A percentile compares a stretch with the other conserved stretches of the same genome.
Evolutionary conservation across 2,329 filamentous ascomycete species (phyloP).

Genomic region (Ceratocystis diversiconidia): DNA sequence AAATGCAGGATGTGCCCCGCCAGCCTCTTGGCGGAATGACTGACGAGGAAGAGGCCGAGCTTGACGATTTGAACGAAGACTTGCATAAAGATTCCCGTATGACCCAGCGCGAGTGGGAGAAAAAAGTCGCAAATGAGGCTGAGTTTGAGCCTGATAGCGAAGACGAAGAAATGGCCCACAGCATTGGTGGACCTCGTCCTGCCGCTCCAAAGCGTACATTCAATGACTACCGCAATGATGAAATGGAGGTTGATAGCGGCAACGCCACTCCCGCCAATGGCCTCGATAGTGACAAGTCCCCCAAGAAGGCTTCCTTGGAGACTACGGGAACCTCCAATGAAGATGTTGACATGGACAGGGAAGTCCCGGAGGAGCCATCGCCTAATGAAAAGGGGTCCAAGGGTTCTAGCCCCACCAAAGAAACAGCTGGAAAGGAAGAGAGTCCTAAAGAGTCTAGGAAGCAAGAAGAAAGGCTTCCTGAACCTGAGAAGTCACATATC

Average conservation of each 20-base stretch:
- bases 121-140: slow-evolving; percentile 58
- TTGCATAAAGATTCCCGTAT: slow-evolving; percentile 71
- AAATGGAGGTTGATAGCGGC: slow-evolving; percentile 28
- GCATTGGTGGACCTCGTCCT: slow-evolving; percentile 52
- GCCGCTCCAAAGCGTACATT: slow-evolving; percentile 38
- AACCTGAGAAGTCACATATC: slow-evolving; percentile 13
- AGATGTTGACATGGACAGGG: slow-evolving; percentile 28
- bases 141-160: slow-evolving; percentile 72
- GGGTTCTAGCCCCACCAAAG: slow-evolving; percentile 18
- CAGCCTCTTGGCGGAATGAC: slow-evolving; percentile 48
- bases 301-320: slow-evolving; percentile 21
- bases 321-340: slow-evolving; percentile 31
- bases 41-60: slow-evolving; percentile 51
- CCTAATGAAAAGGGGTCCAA: slow-evolving; percentile 20
- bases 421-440: slow-evolving; percentile 23
- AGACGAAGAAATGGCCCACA: slow-evolving; percentile 64
- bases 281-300: slow-evolving; percentile 24
- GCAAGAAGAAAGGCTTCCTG: slow-evolving; percentile 18
- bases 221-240: slow-evolving; percentile 35
- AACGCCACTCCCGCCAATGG: slow-evolving; percentile 28
- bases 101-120: slow-evolving; percentile 71
- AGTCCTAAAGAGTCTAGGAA: slow-evolving; percentile 17
- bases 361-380: slow-evolving; percentile 19
- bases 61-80: slow-evolving; percentile 65
- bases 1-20: slow-evolving; percentile 65